phyloP scores from a whole-genome alignment of 148 eudicot genomes.

The Selenicereus undatus region DNA sequence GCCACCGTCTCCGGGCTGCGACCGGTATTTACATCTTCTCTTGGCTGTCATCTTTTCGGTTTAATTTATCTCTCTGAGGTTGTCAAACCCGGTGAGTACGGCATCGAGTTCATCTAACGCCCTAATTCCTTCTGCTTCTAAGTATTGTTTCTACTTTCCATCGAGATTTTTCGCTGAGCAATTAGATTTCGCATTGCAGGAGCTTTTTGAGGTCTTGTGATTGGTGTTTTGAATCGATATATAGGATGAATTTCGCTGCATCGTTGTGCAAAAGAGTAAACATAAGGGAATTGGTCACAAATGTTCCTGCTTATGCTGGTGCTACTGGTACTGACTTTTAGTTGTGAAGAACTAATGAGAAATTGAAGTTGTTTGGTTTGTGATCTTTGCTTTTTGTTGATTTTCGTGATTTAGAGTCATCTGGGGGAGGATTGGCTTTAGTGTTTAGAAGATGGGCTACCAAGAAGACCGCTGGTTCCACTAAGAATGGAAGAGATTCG shows the following conservation, averaged over 20 bases:
- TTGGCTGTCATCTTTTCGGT: background rate
- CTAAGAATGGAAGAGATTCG: constrained; percentile 80
- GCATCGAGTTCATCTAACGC: too few relatives aligned
- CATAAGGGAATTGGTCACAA: constrained; percentile 38
- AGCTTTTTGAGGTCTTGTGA: background rate
- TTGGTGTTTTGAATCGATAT: background rate
- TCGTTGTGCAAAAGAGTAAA: constrained; percentile 44
- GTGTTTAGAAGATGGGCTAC: constrained; percentile 78
- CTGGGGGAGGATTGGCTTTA: constrained; percentile 56
- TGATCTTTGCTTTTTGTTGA: background rate
- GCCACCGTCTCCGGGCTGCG: background rate
- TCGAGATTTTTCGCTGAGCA: too few relatives aligned
- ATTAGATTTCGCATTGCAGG: background rate
- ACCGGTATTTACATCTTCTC: background rate
- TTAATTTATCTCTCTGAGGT: too few relatives aligned
- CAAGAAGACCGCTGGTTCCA: constrained; percentile 74
- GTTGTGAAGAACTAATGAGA: background rate
- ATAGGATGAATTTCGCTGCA: constrained; percentile 46
- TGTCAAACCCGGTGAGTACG: too few relatives aligned
- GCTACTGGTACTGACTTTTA: constrained; percentile 36
- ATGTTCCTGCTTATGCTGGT: constrained; percentile 41
- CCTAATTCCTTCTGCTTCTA: constrained; percentile 5
- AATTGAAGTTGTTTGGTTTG: background rate
- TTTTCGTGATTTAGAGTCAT: constrained; percentile 35
- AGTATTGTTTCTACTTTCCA: background rate